Evolutionary conservation across 352 stramenopile species (phyloP).

Genomic region (Lagenidium giganteum): DNA sequence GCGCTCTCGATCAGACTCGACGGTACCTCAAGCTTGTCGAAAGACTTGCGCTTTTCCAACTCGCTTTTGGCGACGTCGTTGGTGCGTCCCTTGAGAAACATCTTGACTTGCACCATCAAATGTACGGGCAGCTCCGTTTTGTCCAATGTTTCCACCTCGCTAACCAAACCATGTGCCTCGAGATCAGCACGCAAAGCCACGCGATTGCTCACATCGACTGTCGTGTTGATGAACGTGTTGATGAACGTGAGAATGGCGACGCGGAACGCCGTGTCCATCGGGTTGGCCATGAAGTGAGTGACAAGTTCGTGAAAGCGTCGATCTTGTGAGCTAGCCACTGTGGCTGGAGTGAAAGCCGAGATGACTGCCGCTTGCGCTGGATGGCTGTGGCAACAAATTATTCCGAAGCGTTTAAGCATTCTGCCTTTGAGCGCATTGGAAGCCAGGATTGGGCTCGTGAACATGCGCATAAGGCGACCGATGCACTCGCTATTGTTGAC

Average conservation of each 20-base stretch:
- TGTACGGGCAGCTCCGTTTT: conserved; percentile 1
- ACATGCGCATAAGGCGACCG: conserved; percentile 15
- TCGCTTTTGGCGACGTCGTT: conserved; percentile 7
- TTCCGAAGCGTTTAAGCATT: conserved; percentile 24
- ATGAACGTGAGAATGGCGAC: conserved; percentile 38
- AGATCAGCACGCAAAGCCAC: conserved; percentile 40
- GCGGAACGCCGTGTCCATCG: conserved; percentile 19
- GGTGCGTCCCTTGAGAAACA: conserved; percentile 12
- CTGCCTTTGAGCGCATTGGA: conserved; percentile 18
- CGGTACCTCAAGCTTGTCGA: no score
- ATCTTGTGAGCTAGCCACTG: conserved; percentile 1
- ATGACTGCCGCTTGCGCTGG: conserved; percentile 22
- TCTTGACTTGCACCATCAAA: conserved; percentile 19
- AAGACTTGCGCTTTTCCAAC: no score
- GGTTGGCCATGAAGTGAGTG: conserved; percentile 18
- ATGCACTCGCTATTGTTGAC: conserved; percentile 26
- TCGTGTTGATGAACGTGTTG: conserved; percentile 33
- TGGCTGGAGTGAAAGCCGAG: conserved; percentile 18
- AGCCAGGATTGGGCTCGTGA: neutral
- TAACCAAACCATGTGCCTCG: conserved; percentile 21
- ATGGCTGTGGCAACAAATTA: conserved; percentile 29
- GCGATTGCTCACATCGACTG: conserved; percentile 18
- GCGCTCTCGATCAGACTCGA: no score
- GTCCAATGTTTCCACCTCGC: conserved; percentile 23
- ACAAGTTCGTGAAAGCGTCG: conserved; percentile 23